phyloP scores from a whole-genome alignment of 1,284 basidiomycete species.

The Trichosporon inkin region DNA sequence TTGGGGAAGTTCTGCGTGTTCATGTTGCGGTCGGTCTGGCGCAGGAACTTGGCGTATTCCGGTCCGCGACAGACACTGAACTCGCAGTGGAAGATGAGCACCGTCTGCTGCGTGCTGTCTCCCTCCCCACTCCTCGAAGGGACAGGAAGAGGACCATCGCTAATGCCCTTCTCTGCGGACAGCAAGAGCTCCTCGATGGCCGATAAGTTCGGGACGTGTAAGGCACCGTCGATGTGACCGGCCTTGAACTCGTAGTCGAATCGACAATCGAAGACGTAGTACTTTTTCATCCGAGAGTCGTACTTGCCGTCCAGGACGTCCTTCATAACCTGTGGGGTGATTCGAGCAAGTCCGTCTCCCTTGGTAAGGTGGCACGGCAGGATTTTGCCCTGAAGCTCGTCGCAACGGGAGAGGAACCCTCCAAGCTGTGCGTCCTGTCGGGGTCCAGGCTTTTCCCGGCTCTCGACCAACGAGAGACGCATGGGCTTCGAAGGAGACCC shows the following conservation, averaged over 20 bases:
- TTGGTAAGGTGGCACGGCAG: slow-evolving; percentile 88
- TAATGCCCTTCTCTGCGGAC: slow-evolving; percentile 53
- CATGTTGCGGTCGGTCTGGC: slow-evolving; percentile 80
- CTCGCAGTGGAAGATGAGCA: slow-evolving; percentile 97
- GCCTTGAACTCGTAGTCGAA: slow-evolving; percentile 96
- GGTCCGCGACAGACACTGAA: slow-evolving; percentile 93
- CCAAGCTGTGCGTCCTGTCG: not conserved
- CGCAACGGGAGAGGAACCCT: slow-evolving; percentile 53
- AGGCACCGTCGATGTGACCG: slow-evolving; percentile 85
- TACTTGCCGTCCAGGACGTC: slow-evolving; percentile 69
- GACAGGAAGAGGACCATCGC: slow-evolving; percentile 57
- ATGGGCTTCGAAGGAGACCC: slow-evolving; percentile 38
- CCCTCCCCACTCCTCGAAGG: slow-evolving; percentile 76
- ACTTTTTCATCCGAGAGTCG: slow-evolving; percentile 61
- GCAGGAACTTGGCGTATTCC: slow-evolving; percentile 87
- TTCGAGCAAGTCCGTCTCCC: slow-evolving; percentile 92
- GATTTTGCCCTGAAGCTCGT: slow-evolving; percentile 86
- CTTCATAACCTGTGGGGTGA: slow-evolving; percentile 74
- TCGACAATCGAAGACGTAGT: slow-evolving; percentile 87
- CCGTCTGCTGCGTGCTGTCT: slow-evolving; percentile 61
- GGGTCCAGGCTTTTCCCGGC: not conserved
- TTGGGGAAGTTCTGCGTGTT: slow-evolving; percentile 86
- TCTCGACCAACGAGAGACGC: slow-evolving; percentile 19
- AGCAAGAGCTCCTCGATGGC: slow-evolving; percentile 79
- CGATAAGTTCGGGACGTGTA: slow-evolving; percentile 83